Evolutionary conservation across 768 basidiomycete species (phyloP).

Genomic region (Asterophora parasitica): DNA sequence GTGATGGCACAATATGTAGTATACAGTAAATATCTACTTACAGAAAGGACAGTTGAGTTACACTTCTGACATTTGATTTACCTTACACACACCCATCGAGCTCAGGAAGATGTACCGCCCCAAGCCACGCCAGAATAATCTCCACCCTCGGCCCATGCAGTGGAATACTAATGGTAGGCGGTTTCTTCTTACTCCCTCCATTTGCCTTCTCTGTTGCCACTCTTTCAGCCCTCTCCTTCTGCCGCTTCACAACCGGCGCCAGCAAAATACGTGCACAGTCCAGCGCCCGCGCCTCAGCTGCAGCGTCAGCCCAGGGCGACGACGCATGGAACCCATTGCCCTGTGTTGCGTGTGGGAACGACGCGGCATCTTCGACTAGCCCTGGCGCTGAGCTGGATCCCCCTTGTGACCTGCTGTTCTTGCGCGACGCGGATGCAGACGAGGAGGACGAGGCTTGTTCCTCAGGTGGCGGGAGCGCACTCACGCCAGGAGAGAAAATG

Average conservation of each 20-base stretch:
- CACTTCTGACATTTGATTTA: too few relatives aligned
- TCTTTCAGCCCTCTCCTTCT: slow-evolving; percentile 54
- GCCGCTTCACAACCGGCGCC: slow-evolving; percentile 62
- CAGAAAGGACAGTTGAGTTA: too few relatives aligned
- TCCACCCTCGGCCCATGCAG: slow-evolving; percentile 85
- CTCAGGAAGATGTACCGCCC: slow-evolving; percentile 73
- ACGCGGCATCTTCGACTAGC: slow-evolving; percentile 9
- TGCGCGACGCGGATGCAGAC: slow-evolving; percentile 20
- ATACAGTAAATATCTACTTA: too few relatives aligned
- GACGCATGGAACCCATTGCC: slow-evolving; percentile 8
- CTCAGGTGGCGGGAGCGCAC: slow-evolving; percentile 10
- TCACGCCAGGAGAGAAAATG: neutral
- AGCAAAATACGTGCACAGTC: slow-evolving; percentile 71
- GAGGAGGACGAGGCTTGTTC: slow-evolving; percentile 13
- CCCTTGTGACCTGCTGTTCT: slow-evolving; percentile 21
- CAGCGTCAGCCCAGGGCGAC: slow-evolving; percentile 11
- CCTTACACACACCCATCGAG: slow-evolving; percentile 40
- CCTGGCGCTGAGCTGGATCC: slow-evolving; percentile 19
- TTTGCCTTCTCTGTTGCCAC: slow-evolving; percentile 44
- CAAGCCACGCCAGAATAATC: slow-evolving; percentile 81
- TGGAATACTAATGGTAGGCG: slow-evolving; percentile 71
- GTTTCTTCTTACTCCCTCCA: slow-evolving; percentile 51
- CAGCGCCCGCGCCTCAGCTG: slow-evolving; percentile 50
- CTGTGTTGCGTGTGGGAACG: slow-evolving; percentile 4
- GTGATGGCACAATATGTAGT: too few relatives aligned